Conservation (phyloP, 306 rosid genomes). For the Dalbergia cochinchinensis region DNA sequence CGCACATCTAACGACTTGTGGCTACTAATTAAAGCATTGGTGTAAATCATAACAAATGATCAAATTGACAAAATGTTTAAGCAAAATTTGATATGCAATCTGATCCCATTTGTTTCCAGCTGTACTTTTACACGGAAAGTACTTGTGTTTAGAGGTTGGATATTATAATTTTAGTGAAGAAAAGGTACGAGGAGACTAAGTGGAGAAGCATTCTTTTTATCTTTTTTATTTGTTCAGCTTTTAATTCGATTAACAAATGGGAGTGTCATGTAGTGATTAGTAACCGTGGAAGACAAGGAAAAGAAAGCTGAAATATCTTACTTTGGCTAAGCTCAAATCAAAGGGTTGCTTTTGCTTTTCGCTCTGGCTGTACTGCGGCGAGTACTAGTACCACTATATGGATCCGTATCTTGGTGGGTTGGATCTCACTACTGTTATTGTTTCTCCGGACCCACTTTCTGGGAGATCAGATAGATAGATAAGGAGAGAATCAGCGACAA, state of each 20-base stretch:
- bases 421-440: constrained; percentile 56
- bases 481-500: not conserved
- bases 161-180: constrained; percentile 8
- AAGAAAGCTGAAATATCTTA: not conserved
- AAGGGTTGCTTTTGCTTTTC: constrained; percentile 38
- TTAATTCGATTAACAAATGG: not conserved
- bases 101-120: constrained; percentile 5
- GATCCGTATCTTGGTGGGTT: constrained; percentile 65
- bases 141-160: not conserved
- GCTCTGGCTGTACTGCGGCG: constrained; percentile 31
- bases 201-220: constrained; percentile 36
- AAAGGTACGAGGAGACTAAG: constrained; percentile 43
- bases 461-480: not conserved
- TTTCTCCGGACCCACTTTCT: constrained; percentile 40
- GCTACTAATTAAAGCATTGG: constrained; percentile 40
- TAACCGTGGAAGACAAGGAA: constrained; percentile 22
- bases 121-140: constrained; percentile 22
- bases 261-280: not conserved
- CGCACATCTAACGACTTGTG: not conserved
- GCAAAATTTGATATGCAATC: constrained; percentile 29
- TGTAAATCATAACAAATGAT: not conserved
- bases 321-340: not conserved
- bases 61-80: constrained; percentile 32
- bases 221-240: constrained; percentile 1
- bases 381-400: constrained; percentile 38